These are phyloP conservation scores for Boletus subcaerulescens DNA, from an alignment of 768 basidiomycete genomes.

Conservation along the genomic window DNA sequence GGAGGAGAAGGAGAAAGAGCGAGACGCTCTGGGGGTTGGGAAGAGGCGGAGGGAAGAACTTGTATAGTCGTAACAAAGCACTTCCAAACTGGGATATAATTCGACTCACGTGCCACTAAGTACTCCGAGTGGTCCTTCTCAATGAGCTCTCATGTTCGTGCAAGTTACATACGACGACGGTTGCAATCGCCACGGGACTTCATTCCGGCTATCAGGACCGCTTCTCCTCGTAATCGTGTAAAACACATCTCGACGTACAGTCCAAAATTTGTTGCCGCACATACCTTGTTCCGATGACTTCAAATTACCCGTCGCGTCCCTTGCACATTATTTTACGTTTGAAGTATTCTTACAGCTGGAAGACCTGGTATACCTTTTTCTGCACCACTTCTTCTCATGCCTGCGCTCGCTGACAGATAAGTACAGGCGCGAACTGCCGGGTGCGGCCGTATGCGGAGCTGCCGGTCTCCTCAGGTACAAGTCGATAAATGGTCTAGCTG, in stretches of 20 bases:
- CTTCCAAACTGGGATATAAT: conserved; percentile 24
- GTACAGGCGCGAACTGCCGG: neutral
- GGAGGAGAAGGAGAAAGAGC: conserved; percentile 5
- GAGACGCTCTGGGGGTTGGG: conserved; percentile 19
- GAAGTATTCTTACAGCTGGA: too few species aligned
- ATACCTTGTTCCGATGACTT: too few species aligned
- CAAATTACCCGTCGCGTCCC: neutral
- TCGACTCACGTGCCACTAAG: conserved; percentile 19
- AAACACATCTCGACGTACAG: neutral
- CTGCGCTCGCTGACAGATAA: neutral
- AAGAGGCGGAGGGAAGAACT: conserved; percentile 16
- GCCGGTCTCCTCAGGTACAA: neutral
- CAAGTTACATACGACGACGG: too few species aligned
- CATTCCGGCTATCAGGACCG: neutral
- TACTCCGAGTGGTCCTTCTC: too few species aligned
- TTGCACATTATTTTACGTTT: neutral
- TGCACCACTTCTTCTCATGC: neutral
- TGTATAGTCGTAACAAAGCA: conserved; percentile 15
- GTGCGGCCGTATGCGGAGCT: neutral
- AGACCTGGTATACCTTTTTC: neutral
- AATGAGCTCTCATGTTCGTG: neutral
- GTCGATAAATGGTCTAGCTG: neutral
- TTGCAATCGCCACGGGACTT: neutral
- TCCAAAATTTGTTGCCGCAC: too few species aligned
- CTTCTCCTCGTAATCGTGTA: neutral